Evolutionary conservation across 768 basidiomycete species (phyloP).

Genomic region (Pulveroboletus sp.): DNA sequence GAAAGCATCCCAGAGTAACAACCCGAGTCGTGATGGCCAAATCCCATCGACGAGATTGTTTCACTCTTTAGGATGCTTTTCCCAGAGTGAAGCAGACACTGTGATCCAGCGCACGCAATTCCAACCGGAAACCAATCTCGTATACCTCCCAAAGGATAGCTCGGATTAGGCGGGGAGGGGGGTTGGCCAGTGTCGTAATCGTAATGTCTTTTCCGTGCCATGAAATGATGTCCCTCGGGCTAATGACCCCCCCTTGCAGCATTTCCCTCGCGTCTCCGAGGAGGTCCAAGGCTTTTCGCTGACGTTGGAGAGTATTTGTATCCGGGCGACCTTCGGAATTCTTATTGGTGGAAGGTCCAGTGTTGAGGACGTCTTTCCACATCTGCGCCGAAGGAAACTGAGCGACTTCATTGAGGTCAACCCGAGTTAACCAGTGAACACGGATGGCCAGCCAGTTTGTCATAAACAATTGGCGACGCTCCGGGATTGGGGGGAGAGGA

Average conservation of each 20-base stretch:
- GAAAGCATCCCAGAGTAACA: not conserved
- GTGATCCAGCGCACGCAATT: conserved; percentile 19
- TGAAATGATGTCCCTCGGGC: not conserved
- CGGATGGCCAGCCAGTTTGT: conserved; percentile 10
- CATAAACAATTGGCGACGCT: conserved; percentile 1
- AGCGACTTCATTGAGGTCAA: conserved; percentile 1
- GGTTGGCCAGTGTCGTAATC: not conserved
- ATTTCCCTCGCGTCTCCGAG: not conserved
- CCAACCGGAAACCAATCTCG: conserved; percentile 19
- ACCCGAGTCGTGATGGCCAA: not conserved
- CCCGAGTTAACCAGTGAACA: conserved; percentile 2
- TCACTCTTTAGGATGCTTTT: not conserved
- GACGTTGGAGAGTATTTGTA: too few species aligned
- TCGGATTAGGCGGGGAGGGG: not conserved
- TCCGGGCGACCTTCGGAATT: too few species aligned
- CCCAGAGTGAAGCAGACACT: conserved; percentile 5
- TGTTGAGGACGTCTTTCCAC: not conserved
- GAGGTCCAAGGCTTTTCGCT: not conserved
- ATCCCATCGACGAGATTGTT: not conserved
- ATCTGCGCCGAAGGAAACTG: conserved; percentile 2
- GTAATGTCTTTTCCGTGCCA: not conserved
- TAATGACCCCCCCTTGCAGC: not conserved
- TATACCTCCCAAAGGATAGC: conserved; percentile 18
- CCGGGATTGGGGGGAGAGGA: not conserved
- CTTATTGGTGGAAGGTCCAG: too few species aligned